Evolutionary conservation across 1,284 basidiomycete genomes (phyloP).

Genomic region (Psilocybe mexicana): DNA sequence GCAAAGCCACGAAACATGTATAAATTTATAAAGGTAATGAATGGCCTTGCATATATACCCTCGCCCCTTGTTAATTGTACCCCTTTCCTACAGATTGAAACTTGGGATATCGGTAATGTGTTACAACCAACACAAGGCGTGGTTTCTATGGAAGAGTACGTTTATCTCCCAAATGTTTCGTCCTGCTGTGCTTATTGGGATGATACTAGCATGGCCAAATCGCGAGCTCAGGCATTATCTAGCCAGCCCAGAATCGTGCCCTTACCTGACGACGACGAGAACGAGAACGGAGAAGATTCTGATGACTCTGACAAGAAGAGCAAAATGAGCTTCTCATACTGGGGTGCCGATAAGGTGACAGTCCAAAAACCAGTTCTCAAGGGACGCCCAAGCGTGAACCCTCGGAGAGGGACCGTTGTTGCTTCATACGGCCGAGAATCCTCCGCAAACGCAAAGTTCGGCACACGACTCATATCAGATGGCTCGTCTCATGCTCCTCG

Average conservation of each 20-base stretch:
- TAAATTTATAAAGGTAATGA: constrained; percentile 75
- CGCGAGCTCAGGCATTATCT: constrained; percentile 59
- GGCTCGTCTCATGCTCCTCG: constrained; percentile 49
- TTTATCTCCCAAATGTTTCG: constrained; percentile 21
- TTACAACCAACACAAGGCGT: constrained; percentile 72
- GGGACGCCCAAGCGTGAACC: constrained; percentile 38
- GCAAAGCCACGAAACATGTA: constrained; percentile 88
- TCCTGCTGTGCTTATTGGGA: too few species aligned
- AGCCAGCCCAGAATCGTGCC: constrained; percentile 69
- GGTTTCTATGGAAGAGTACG: constrained; percentile 85
- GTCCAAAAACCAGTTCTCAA: constrained; percentile 75
- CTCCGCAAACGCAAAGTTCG: constrained; percentile 84
- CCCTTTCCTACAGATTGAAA: constrained; percentile 65
- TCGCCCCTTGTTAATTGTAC: constrained; percentile 4
- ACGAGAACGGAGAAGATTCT: constrained; percentile 59
- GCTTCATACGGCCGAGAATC: constrained; percentile 75
- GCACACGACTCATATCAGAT: constrained; percentile 67
- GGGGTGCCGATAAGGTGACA: constrained; percentile 86
- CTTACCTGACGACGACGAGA: constrained; percentile 66
- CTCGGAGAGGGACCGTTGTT: constrained; percentile 48
- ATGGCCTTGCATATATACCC: neutral
- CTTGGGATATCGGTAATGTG: constrained; percentile 82
- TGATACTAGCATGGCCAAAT: constrained; percentile 61
- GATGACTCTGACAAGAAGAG: constrained; percentile 85
- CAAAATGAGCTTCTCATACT: constrained; percentile 91